Evolutionary conservation across 345 rosid species (phyloP), one percentile per base, ranked within the genome.

Genomic region (Ricinus communis): DNA sequence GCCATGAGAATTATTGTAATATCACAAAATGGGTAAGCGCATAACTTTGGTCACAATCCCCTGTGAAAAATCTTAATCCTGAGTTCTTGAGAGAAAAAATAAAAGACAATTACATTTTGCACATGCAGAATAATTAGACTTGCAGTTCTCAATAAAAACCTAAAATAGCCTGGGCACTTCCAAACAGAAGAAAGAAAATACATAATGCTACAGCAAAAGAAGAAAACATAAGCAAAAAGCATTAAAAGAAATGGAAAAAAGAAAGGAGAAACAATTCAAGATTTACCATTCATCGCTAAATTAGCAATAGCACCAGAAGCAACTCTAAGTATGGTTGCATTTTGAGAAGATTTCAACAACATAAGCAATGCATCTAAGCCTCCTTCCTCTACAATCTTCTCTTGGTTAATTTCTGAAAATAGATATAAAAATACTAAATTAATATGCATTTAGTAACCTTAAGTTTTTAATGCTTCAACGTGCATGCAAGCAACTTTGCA

Each of bases 241-340:
- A 27, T 40, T 76, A 43, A 43, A 43, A 33, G 2, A 33, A 33
- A 38, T 61, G 40, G 19, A 59, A 71, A 15, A 70, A 56, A 24
- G 56, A 64, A 45, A 62, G 56, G 50, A 54, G 43, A 65, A 47
- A 45, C 65, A 19, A 71, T 40, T 65, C 43, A 51, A 25, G 46
- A 76, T 72, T 43, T 82, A 93, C 98, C 97, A 38, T 91, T 93
- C 98, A 93, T 93, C 62, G 98, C 96, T 79, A 93, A 83, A 82
- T 93, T 93, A 51, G 98, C 98, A 63, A 93, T 86, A 73, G 98
- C 98, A 47, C 98, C 98, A 25, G 97, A 88, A 76, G 98, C 96
- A 82, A 93, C 98, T 83, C 97, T 81, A 63, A 91, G 93, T 65
- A 93, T 85, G 47, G 98, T 91, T 54, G 90, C 64, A 58, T 87